Base-by-base conservation (phyloP, 805 yeast species). In the Sugiyamaella marilandica region DNA sequence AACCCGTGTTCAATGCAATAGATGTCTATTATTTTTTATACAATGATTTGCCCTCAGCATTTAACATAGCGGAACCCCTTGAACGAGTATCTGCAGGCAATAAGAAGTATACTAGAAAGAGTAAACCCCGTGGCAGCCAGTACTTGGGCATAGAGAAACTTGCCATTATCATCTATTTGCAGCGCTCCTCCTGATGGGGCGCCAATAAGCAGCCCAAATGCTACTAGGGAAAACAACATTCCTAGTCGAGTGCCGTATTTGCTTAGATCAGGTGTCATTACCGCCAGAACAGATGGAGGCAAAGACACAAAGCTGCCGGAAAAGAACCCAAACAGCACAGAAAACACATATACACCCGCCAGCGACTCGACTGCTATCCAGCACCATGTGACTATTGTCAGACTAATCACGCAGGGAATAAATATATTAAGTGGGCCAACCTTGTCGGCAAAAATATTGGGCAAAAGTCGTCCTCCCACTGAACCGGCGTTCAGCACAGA, bases 171-270 rank as follows among this genome's bases (percentile, higher is more conserved):
- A 4, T 34, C 24, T 19, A 49, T 49, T 5, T 60, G 31, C 13
- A 65, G 54, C 2, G 65, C 65, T 2, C 69, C 69, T 1, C 65
- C 67, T 13, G 64, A 57, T 10, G 70, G 70, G 24, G 63, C 44
- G 2, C 69, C 70, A 5, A 54, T 55, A 10, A 66, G 51, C 11
- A 58, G 46, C 2, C 77, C 80, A 59, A 78, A 73, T 0, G 91
- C 77, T 29, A 83, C 83, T 7, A 74, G 57, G 13, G 77, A 72
- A 31, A 87, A 71, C 0, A 88, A 78, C 37, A 81, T 52, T 2
- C 87, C 87, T 86, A 87, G 83, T 16, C 70, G 53, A 3, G 65
- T 56, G 9, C 70, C 67, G 2, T 63, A 47, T 49, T 78, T 76
- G 50, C 73, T 69, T 1, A 82, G 78, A n/a, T 76, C 77, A 4